phyloP scores from a whole-genome alignment of 2,329 filamentous ascomycete genomes.

The Chalaropsis ovoidea region DNA sequence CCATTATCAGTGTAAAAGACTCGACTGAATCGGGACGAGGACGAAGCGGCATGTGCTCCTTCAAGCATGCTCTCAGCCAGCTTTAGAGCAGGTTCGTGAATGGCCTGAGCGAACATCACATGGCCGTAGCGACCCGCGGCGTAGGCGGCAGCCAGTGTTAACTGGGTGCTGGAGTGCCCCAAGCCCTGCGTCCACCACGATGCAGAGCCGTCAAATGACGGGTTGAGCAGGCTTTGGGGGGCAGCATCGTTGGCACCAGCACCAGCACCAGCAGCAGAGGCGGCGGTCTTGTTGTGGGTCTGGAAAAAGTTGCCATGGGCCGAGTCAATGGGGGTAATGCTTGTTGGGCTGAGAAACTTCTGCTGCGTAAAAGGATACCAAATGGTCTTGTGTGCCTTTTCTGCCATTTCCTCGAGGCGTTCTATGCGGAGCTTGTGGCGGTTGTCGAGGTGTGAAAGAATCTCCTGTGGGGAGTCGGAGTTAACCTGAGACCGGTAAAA shows the following conservation, averaged over 20 bases:
- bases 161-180: slow-evolving; percentile 62
- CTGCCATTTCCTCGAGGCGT: slow-evolving; percentile 51
- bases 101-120: slow-evolving; percentile 73
- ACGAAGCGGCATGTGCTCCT: slow-evolving; percentile 45
- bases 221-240: slow-evolving; percentile 39
- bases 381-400: slow-evolving; percentile 52
- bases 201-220: slow-evolving; percentile 72
- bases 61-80: slow-evolving; percentile 56
- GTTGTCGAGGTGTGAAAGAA: slow-evolving; percentile 43
- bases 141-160: slow-evolving; percentile 67
- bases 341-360: slow-evolving; percentile 47
- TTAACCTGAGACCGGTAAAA: slow-evolving; percentile 51
- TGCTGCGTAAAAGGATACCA: slow-evolving; percentile 90
- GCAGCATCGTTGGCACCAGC: slow-evolving; percentile 27
- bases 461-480: slow-evolving; percentile 34
- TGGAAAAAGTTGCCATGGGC: slow-evolving; percentile 73
- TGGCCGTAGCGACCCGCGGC: slow-evolving; percentile 77
- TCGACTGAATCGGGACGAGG: slow-evolving; percentile 44
- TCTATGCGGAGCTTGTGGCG: slow-evolving; percentile 48
- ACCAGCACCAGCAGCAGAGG: not conserved
- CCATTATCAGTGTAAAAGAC: slow-evolving; percentile 80
- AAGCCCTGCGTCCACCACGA: slow-evolving; percentile 90
- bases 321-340: slow-evolving; percentile 68
- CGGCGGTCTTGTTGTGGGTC: slow-evolving; percentile 32
- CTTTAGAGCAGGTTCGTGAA: slow-evolving; percentile 66